These are phyloP conservation scores for Amyloporia xantha DNA, from an alignment of 768 basidiomycete genomes.

Conservation along the genomic window DNA sequence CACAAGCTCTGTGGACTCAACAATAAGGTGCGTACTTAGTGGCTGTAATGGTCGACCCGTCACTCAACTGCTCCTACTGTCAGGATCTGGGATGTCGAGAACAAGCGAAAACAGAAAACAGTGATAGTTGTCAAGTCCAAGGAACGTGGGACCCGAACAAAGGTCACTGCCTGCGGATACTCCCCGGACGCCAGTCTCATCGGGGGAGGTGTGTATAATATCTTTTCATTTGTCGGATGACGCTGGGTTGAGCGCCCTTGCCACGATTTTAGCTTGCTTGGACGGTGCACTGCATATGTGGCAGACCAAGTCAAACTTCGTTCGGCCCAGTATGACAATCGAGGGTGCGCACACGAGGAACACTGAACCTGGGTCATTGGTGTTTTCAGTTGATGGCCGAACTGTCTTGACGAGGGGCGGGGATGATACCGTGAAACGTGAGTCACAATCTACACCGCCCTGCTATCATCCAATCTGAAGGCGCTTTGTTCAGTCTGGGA, in stretches of 20 bases:
- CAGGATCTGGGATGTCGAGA: constrained; percentile 93
- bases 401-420: constrained; percentile 86
- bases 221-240: background rate
- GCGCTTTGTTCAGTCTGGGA: constrained; percentile 74
- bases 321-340: constrained; percentile 78
- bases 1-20: constrained; percentile 92
- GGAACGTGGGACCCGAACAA: constrained; percentile 89
- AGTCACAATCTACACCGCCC: constrained; percentile 26
- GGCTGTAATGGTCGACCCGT: background rate
- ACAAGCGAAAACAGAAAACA: constrained; percentile 89
- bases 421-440: constrained; percentile 93
- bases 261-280: constrained; percentile 55
- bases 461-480: constrained; percentile 4
- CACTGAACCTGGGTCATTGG: constrained; percentile 80
- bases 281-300: constrained; percentile 94
- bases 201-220: constrained; percentile 63
- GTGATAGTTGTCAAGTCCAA: constrained; percentile 97
- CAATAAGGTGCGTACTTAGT: constrained; percentile 62
- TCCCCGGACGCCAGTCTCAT: constrained; percentile 87
- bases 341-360: constrained; percentile 86
- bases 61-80: background rate
- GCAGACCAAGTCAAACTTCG: constrained; percentile 89
- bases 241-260: background rate
- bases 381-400: constrained; percentile 83
- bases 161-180: constrained; percentile 82